These are phyloP conservation scores for Sanguinoderma infundibulare DNA, from an alignment of 1,284 basidiomycete genomes.

Conservation along the genomic window DNA sequence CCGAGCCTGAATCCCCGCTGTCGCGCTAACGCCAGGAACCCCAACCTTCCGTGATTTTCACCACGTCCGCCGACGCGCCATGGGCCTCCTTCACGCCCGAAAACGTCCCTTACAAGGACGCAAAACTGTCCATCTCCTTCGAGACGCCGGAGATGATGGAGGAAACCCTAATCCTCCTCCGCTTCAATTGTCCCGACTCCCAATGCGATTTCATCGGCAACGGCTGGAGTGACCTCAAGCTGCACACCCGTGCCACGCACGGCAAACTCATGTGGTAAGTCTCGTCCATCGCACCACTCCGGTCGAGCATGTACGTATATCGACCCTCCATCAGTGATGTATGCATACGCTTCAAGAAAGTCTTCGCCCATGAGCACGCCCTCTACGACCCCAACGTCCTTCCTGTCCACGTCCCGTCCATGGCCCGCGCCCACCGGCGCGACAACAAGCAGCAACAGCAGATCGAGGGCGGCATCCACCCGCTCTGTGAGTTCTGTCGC, in stretches of 20 bases:
- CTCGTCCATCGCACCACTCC: neutral
- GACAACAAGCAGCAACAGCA: conserved; percentile 47
- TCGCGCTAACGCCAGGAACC: conserved; percentile 58
- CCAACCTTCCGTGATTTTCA: conserved; percentile 85
- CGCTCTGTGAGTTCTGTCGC: conserved; percentile 90
- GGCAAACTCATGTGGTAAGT: conserved; percentile 82
- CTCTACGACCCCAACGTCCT: conserved; percentile 79
- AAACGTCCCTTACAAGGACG: conserved; percentile 69
- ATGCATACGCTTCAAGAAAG: conserved; percentile 90
- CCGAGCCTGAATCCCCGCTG: neutral
- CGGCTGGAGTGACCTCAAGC: conserved; percentile 89
- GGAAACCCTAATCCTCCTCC: conserved; percentile 88
- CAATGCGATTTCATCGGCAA: conserved; percentile 85
- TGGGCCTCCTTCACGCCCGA: conserved; percentile 70
- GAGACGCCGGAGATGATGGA: conserved; percentile 96
- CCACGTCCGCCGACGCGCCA: conserved; percentile 64
- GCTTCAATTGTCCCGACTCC: conserved; percentile 85
- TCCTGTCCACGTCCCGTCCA: conserved; percentile 79
- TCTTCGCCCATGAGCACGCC: conserved; percentile 95
- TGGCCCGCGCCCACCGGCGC: conserved; percentile 53
- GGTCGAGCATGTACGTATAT: neutral
- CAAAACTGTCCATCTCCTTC: conserved; percentile 83
- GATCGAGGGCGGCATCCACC: conserved; percentile 75
- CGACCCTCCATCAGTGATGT: conserved; percentile 62
- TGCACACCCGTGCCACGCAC: conserved; percentile 80